These are phyloP conservation scores for Silybum marianum DNA, from an alignment of 129 eudicot genomes.

Conservation along the genomic window DNA sequence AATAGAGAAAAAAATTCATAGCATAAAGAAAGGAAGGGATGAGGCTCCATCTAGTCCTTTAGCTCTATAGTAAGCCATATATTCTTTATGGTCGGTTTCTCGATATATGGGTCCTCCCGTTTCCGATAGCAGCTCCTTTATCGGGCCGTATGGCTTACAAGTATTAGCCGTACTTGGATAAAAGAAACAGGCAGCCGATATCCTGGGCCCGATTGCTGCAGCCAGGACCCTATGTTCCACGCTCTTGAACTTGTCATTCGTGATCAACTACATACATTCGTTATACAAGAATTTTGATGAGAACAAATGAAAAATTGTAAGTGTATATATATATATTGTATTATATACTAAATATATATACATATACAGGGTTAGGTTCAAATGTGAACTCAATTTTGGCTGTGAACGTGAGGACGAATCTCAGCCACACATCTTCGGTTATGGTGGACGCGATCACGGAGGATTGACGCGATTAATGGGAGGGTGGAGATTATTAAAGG, in stretches of 20 bases:
- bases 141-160: conserved; percentile 40
- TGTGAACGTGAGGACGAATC: too few relatives aligned
- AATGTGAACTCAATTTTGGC: too few relatives aligned
- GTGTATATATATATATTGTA: too few relatives aligned
- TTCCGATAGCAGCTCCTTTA: conserved; percentile 49
- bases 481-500: too few relatives aligned
- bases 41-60: conserved; percentile 49
- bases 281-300: neutral
- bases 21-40: conserved; percentile 42
- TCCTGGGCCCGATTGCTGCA: conserved; percentile 46
- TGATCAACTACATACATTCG: conserved; percentile 44
- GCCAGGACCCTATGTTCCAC: conserved; percentile 59
- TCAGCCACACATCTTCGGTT: too few relatives aligned
- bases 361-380: too few relatives aligned
- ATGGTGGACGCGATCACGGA: too few relatives aligned
- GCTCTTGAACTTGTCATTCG: conserved; percentile 55
- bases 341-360: too few relatives aligned
- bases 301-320: neutral
- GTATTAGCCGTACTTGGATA: conserved; percentile 33
- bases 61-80: conserved; percentile 30
- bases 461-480: too few relatives aligned
- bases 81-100: conserved; percentile 41
- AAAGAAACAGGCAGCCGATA: conserved; percentile 59
- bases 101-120: conserved; percentile 38
- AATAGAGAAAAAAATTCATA: neutral